A percentile compares a stretch with the other conserved stretches of the same genome.
These are phyloP conservation scores for Kluyveromyces nonfermentans DNA, from an alignment of 805 yeast species.

Conservation along the genomic window DNA sequence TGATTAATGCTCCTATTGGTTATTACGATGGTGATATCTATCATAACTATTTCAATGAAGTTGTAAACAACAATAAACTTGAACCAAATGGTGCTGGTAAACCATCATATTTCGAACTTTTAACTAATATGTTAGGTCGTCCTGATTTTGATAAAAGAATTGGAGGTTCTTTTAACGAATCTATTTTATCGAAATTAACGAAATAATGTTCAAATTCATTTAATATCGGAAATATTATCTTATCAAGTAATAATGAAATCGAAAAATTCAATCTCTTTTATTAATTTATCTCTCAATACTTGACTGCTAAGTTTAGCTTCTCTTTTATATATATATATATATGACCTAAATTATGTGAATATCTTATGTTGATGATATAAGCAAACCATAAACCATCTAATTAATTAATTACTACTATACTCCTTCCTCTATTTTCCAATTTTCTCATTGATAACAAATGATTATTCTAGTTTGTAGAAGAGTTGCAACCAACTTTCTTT, in stretches of 20 bases:
- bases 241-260: neutral
- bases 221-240: neutral
- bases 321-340: no score
- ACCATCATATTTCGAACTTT: constrained; percentile 30
- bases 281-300: no score
- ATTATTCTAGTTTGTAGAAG: no score
- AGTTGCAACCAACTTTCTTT: no score
- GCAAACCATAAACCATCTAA: no score
- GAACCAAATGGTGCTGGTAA: constrained; percentile 45
- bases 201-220: constrained; percentile 8
- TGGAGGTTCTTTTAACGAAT: constrained; percentile 25
- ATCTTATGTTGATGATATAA: no score
- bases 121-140: constrained; percentile 32
- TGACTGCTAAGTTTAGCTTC: no score
- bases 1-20: constrained; percentile 78
- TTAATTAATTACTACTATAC: no score
- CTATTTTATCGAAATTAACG: constrained; percentile 25
- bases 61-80: constrained; percentile 44
- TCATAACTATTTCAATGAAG: constrained; percentile 63
- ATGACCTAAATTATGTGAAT: no score
- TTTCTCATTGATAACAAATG: no score
- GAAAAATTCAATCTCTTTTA: no score
- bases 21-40: constrained; percentile 74
- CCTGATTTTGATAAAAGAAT: constrained; percentile 31
- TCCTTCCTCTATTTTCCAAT: no score